Base-by-base conservation (phyloP, 306 rosid genomes). In the Castanospermum australe region DNA sequence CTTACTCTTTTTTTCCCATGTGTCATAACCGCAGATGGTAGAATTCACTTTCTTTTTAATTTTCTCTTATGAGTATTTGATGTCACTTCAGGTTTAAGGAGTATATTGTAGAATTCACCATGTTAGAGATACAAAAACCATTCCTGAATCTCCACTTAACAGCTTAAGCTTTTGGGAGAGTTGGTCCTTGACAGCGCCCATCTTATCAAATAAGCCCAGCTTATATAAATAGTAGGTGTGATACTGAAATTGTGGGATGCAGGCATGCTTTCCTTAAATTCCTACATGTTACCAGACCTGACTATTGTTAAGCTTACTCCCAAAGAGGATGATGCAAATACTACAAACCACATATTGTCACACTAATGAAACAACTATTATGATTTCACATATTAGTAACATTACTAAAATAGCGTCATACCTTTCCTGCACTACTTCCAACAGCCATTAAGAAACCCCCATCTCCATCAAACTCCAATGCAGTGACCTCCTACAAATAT, bases 341-440 rank as follows among this genome's bases (percentile, higher is more conserved):
- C 45, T 59, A 66, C 36, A 55, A 59, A 77, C 48, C 5, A 28
- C 70, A 21, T 13, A 22, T 9, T 25, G 11, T 32, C 21, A 15
- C 71, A 32, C 5, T 64, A 67, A 80, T 8, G 14, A 73, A 12
- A 47, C 41, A 14, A 60, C 14, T 47, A 8, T 38, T 15, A 55
- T 10, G 52, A 50, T 18, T 13, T 66, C 54, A 45, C 24, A 38
- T 1, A 69, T 32, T 25, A 44, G 6, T 30, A 38, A 39, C n/a
- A n/a, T n/a, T n/a, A 74, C 13, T 24, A 24, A 56, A 74, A 38
- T 41, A 74, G 32, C 70, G 81, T 8, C 63, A 25, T 88, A 95
- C 99, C 98, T 95, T 91, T 81, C 99, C 99, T 22, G 86, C 86
- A 84, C 98, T 91, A 84, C 90, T 95, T 84, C 99, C 99, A 71